These are phyloP conservation scores for Saturnispora gosingensis DNA, from an alignment of 805 yeast genomes.

Conservation along the genomic window DNA sequence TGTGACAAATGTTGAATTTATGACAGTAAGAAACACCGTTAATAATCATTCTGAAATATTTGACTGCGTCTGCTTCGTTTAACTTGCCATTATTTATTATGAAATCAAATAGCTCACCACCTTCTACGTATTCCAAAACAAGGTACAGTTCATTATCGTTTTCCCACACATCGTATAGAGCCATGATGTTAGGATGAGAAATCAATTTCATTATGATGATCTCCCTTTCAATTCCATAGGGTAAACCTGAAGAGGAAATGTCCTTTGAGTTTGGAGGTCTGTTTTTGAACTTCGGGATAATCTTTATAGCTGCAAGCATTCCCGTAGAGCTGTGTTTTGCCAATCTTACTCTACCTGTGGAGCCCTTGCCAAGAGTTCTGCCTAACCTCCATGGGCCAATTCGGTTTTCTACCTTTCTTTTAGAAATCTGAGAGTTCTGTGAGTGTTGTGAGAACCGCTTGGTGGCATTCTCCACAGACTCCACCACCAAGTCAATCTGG, in stretches of 20 bases:
- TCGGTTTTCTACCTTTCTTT: conserved; percentile 29
- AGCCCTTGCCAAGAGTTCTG: conserved; percentile 71
- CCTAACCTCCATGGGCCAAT: conserved; percentile 84
- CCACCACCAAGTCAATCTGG: conserved; percentile 35
- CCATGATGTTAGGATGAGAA: conserved; percentile 88
- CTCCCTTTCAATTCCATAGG: conserved; percentile 95
- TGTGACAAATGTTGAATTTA: conserved; percentile 69
- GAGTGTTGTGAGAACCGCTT: conserved; percentile 34
- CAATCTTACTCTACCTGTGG: conserved; percentile 70
- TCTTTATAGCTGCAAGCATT: conserved; percentile 75
- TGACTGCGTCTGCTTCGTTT: conserved; percentile 64
- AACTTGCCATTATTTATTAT: conserved; percentile 63
- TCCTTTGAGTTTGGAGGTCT: conserved; percentile 17
- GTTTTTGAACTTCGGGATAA: conserved; percentile 48
- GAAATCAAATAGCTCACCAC: conserved; percentile 78
- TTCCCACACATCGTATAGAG: conserved; percentile 96
- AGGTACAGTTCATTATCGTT: conserved; percentile 79
- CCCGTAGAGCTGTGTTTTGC: conserved; percentile 65
- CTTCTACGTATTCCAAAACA: conserved; percentile 76
- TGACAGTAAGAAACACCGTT: conserved; percentile 77
- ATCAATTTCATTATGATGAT: conserved; percentile 94
- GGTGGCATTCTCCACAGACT: conserved; percentile 29
- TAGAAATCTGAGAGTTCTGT: conserved; percentile 24
- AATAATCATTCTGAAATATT: conserved; percentile 67
- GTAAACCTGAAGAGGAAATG: conserved; percentile 44